These are phyloP conservation scores for Nitzschia palea DNA, from an alignment of 108 stramenopile genomes.

Conservation along the genomic window DNA sequence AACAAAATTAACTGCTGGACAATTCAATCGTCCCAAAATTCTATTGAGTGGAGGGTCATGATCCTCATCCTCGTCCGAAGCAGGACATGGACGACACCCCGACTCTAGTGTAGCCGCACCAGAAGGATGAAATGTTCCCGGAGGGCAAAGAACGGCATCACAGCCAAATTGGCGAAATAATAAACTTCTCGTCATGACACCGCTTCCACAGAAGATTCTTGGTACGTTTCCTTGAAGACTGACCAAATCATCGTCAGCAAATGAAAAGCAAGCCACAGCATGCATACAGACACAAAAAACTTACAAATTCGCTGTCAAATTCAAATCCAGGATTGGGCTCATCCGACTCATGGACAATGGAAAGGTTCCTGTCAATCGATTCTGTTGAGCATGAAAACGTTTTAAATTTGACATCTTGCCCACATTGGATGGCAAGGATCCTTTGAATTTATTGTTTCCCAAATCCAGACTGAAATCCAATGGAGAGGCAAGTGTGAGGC, in stretches of 20 bases:
- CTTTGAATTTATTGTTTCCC: constrained; percentile 47
- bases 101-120: constrained; percentile 49
- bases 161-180: constrained; percentile 60
- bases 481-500: too few relatives aligned
- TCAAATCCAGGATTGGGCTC: constrained; percentile 35
- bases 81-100: constrained; percentile 42
- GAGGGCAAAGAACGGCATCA: constrained; percentile 59
- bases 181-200: constrained; percentile 28
- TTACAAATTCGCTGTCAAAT: constrained; percentile 49
- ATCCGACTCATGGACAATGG: constrained; percentile 30
- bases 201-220: constrained; percentile 37
- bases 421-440: constrained; percentile 49
- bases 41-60: constrained; percentile 14
- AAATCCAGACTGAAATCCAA: constrained; percentile 19
- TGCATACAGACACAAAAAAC: not conserved
- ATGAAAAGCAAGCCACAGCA: constrained; percentile 4
- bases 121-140: constrained; percentile 57
- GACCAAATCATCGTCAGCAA: too few relatives aligned
- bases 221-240: constrained; percentile 55
- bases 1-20: constrained; percentile 32
- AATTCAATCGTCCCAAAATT: constrained; percentile 42
- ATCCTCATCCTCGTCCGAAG: constrained; percentile 16
- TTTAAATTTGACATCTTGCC: constrained; percentile 35
- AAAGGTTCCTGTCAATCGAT: constrained; percentile 32
- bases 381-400: constrained; percentile 23